Evolutionary conservation across 352 stramenopile species (phyloP).

Genomic region (Phytophthora lateralis): DNA sequence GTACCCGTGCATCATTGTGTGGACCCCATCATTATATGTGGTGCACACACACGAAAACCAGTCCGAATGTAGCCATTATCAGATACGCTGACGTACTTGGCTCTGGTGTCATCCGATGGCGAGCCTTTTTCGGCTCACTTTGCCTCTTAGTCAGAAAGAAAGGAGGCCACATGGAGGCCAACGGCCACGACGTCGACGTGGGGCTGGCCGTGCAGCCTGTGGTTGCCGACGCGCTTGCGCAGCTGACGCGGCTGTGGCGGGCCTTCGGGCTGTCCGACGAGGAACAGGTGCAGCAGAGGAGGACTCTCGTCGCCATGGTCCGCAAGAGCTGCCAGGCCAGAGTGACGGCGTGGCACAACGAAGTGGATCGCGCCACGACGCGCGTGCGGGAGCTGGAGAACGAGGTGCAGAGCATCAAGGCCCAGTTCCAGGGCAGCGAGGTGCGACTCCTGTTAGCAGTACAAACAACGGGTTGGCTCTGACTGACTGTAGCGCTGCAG

Average conservation of each 20-base stretch:
- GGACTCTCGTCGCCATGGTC: conserved; percentile 25
- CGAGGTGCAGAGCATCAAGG: conserved; percentile 42
- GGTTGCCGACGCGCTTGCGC: conserved; percentile 13
- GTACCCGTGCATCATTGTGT: too few species aligned
- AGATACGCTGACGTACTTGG: conserved; percentile 12
- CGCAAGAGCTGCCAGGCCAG: conserved; percentile 20
- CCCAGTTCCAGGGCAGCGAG: conserved; percentile 39
- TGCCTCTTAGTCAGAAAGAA: conserved; percentile 9
- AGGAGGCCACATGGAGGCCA: neutral
- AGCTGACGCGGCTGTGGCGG: conserved; percentile 41
- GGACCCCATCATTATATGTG: conserved; percentile 2
- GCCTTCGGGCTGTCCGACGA: conserved; percentile 33
- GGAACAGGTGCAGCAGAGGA: conserved; percentile 41
- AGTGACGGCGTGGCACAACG: conserved; percentile 22
- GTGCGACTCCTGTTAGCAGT: conserved; percentile 11
- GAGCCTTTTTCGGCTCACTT: neutral
- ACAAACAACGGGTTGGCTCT: too few species aligned
- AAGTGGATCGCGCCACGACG: conserved; percentile 8
- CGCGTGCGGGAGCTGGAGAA: conserved; percentile 32
- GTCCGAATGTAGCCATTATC: conserved; percentile 32
- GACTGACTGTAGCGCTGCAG: conserved; percentile 6
- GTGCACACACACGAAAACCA: conserved; percentile 1
- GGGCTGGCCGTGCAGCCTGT: conserved; percentile 4
- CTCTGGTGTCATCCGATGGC: conserved; percentile 18
- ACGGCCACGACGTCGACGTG: conserved; percentile 4